A percentile compares a stretch with the other conserved stretches of the same genome.
Evolutionary conservation across 495 filamentous ascomycete genomes (phyloP).

Genomic region (Aspergillus baeticus): DNA sequence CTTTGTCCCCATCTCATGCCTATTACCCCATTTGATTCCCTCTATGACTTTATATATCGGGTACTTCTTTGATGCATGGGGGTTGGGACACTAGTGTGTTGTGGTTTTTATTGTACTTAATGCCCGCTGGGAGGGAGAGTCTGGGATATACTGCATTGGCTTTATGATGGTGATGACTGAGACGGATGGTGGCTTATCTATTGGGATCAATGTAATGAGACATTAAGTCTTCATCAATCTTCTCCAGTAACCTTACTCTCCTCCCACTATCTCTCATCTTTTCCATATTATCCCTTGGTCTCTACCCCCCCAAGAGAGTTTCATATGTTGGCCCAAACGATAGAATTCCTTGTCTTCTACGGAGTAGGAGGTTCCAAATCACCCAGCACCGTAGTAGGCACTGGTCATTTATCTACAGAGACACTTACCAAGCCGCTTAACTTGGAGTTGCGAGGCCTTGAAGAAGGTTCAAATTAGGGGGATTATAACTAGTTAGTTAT

Average conservation of each 20-base stretch:
- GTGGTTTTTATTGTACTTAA: conserved; percentile 20
- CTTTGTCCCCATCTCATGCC: conserved; percentile 4
- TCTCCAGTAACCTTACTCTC: neutral
- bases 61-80: conserved; percentile 17
- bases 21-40: conserved; percentile 6
- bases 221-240: neutral
- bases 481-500: too few relatives aligned
- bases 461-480: too few relatives aligned
- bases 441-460: too few relatives aligned
- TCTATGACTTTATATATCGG: conserved; percentile 22
- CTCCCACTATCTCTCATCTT: neutral
- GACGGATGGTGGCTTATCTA: conserved; percentile 1
- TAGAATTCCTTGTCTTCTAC: too few relatives aligned
- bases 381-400: too few relatives aligned
- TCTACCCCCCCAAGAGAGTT: too few relatives aligned
- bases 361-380: too few relatives aligned
- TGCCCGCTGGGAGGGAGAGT: conserved; percentile 13
- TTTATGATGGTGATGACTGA: conserved; percentile 9
- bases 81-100: conserved; percentile 11
- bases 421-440: too few relatives aligned
- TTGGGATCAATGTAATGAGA: conserved; percentile 10
- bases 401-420: too few relatives aligned
- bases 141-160: conserved; percentile 17
- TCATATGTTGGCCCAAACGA: too few relatives aligned
- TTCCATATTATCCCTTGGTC: neutral